phyloP scores from a whole-genome alignment of 176 grass and related monocot species.

The Coix lacrymajobi region DNA sequence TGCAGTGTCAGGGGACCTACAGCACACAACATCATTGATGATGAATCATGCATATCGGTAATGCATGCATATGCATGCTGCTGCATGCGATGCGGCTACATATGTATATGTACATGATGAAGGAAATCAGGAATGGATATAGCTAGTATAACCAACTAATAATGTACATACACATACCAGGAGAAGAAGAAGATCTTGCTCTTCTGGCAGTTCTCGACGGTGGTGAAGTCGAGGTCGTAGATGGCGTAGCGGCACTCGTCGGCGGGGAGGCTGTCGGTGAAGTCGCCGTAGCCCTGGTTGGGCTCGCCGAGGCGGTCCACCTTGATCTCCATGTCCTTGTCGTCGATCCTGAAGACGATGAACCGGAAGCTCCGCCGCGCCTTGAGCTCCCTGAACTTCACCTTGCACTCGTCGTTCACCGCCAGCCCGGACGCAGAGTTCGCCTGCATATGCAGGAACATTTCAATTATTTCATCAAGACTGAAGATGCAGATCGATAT shows the following conservation, averaged over 20 bases:
- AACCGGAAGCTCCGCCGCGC: conserved; percentile 56
- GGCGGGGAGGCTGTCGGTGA: conserved; percentile 56
- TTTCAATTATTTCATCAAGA: no score
- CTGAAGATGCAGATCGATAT: no score
- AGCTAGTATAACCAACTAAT: no score
- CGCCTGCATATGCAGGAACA: conserved; percentile 18
- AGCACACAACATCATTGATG: no score
- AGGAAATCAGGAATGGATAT: no score
- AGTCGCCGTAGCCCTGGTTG: conserved; percentile 55
- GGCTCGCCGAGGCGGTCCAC: conserved; percentile 66
- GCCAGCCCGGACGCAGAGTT: conserved; percentile 66
- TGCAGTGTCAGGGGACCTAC: conserved; percentile 50
- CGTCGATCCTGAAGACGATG: conserved; percentile 74
- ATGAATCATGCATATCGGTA: no score
- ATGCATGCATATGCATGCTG: not conserved
- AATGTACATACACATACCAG: no score
- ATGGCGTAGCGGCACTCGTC: conserved; percentile 83
- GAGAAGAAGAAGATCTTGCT: conserved; percentile 98
- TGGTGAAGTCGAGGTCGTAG: conserved; percentile 79
- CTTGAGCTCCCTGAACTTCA: conserved; percentile 67
- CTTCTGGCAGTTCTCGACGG: conserved; percentile 91
- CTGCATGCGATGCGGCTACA: no score
- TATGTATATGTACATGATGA: no score
- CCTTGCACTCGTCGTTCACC: conserved; percentile 69
- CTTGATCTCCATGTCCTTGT: conserved; percentile 61